Evolutionary conservation across 2,329 filamentous ascomycete genomes (phyloP), one percentile per base, ranked within the genome.

Genomic region (Coniochaeta sp.): DNA sequence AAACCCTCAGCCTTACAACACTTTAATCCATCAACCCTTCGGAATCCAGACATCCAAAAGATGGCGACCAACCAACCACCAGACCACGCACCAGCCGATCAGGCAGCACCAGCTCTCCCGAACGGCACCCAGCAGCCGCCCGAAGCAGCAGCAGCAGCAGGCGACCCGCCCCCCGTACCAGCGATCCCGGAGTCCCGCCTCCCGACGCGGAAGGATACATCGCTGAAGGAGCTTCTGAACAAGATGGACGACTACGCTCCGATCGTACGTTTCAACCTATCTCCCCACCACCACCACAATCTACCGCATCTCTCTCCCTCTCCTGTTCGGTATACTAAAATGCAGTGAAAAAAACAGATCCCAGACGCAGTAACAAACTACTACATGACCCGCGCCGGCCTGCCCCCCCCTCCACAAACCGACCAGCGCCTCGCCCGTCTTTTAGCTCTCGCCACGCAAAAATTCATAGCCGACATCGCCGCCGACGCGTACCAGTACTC

Each of bases 191-290:
- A 88, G 53, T 69, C 83, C 35, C 82, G 81, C 63, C 74, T 89
- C 57, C 85, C 87, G 1, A 85, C 86, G 50, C 89, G 91, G 67
- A 97, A 97, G 71, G 94, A 99, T 71, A 86, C 87, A 16, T 95
- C 88, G 33, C 73, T 99, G 58, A 87, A 91, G 64, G 92, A 97
- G 70, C 96, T 99, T 65, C 71, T 99, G 16, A 81, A 81, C 58
- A 96, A 96, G 77, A 97, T 99, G 86, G 94, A 99, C 66, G 94
- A 99, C 63, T 97, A 94, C 71, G 91, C 94, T 55, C 94, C 94
- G 10, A 96, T 99, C 63, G 91, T 96, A 79, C 58, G 87, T 73
- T 47, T 6, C n/a, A n/a, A n/a, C n/a, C n/a, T 6, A 20, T 16
- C 6, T 13, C 49, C 45, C 28, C 50, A 56, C 45, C 51, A n/a